Base-by-base conservation (phyloP, 306 rosid species). In the Luffa aegyptiaca region DNA sequence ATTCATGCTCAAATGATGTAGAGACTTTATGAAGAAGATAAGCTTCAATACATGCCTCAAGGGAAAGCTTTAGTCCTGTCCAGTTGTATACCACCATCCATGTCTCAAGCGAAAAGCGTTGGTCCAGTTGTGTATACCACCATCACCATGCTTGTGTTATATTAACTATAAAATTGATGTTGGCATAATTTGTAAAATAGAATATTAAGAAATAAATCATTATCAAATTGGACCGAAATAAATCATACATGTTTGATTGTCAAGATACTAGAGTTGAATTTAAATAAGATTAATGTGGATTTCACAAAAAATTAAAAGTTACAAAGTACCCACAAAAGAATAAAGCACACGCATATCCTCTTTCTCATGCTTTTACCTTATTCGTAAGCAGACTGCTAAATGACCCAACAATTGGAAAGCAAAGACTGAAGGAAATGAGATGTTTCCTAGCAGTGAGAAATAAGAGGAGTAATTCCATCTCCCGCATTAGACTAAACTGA, bases 361-460 rank as follows among this genome's bases (percentile, higher is more conserved):
- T 46, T 71, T 26, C 77, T 72, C 77, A 26, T 69, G 75, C 53
- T 44, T 69, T 45, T 72, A 46, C 77, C 21, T 72, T 72, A 72
- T 72, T 72, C 3, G 18, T 11, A n/a, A 20, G 53, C 73, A 35
- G 8, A 77, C 9, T 18, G 45, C 59, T 0, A 45, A 53, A 20
- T 26, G 1, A n/a, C 10, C 75, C 73, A 65, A 3, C 73, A 66
- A 62, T 20, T 68, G 84, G 84, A 20, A 79, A 79, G 80, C 59
- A 48, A 64, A 77, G 31, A 59, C 16, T 44, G 76, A 85, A 83
- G 93, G 91, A 91, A 92, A 94, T 90, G 87, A 91, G 86, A 76
- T 77, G 87, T 94, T 94, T 89, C 96, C 92, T 82, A 49, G 55
- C 86, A 86, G 81, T 55, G 76, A 49, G 78, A 66, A 75, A 45